Evolutionary conservation across 129 eudicot genomes (phyloP).

Genomic region (Chrysanthemum makinoi): DNA sequence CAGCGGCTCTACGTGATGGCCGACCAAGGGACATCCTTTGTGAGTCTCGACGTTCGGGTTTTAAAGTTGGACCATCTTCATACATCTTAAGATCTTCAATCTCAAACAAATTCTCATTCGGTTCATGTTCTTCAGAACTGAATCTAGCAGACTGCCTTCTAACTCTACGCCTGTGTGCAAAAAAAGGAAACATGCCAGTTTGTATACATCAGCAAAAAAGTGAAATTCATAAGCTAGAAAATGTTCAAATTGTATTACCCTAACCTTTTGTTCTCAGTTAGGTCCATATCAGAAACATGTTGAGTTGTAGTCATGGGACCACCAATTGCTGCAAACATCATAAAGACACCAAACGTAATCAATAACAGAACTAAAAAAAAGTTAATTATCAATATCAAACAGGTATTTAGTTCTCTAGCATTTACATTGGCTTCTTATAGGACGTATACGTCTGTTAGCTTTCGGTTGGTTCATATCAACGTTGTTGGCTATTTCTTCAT

Average conservation of each 20-base stretch:
- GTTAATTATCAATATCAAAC: neutral
- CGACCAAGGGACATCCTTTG: constrained; percentile 30
- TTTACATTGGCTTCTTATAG: constrained; percentile 65
- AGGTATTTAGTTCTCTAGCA: constrained; percentile 1
- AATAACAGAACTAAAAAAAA: constrained; percentile 3
- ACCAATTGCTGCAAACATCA: constrained; percentile 57
- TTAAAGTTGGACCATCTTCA: constrained; percentile 30
- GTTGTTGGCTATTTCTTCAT: constrained; percentile 41
- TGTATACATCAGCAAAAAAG: neutral
- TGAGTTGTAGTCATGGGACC: constrained; percentile 37
- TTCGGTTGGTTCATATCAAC: constrained; percentile 19
- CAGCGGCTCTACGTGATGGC: constrained; percentile 33
- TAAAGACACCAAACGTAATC: neutral
- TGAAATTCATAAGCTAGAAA: neutral
- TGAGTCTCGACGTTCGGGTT: constrained; percentile 18
- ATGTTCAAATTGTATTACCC: neutral
- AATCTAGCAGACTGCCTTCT: constrained; percentile 56
- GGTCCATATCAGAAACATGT: constrained; percentile 46
- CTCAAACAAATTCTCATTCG: constrained; percentile 48
- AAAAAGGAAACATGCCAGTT: neutral
- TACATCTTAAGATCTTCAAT: constrained; percentile 39
- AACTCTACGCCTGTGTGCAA: constrained; percentile 50
- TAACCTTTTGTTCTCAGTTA: constrained; percentile 60
- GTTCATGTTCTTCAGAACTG: constrained; percentile 32
- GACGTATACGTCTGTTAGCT: constrained; percentile 34